phyloP scores from a whole-genome alignment of 805 yeast genomes.

The Wickerhamiella sorbophila region DNA sequence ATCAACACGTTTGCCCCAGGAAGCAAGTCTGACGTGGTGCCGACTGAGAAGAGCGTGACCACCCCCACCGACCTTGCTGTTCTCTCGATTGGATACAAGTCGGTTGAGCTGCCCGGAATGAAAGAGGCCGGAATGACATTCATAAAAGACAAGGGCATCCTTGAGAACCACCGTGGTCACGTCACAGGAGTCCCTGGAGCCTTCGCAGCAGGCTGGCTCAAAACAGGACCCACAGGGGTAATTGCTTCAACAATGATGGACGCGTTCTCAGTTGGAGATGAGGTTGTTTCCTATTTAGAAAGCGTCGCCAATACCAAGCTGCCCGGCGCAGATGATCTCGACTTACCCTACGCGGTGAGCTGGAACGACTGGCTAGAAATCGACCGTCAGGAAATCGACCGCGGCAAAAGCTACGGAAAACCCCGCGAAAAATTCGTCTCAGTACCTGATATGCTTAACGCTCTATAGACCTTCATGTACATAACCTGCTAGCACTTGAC shows the following conservation, averaged over 20 bases:
- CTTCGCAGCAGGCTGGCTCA: constrained; percentile 85
- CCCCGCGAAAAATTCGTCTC: constrained; percentile 42
- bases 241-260: constrained; percentile 85
- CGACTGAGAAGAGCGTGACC: constrained; percentile 25
- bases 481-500: neutral
- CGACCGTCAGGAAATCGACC: constrained; percentile 36
- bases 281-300: constrained; percentile 29
- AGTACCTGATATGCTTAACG: constrained; percentile 34
- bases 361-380: constrained; percentile 61
- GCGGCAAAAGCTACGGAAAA: constrained; percentile 39
- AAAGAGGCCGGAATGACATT: constrained; percentile 37
- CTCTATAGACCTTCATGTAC: no score
- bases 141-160: constrained; percentile 28
- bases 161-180: constrained; percentile 8
- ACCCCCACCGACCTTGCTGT: constrained; percentile 50
- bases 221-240: constrained; percentile 75
- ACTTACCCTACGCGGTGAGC: constrained; percentile 23
- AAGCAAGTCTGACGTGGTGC: constrained; percentile 24
- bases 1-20: constrained; percentile 33
- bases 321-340: constrained; percentile 10
- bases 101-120: constrained; percentile 48
- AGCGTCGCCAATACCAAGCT: constrained; percentile 25
- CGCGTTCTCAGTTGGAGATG: constrained; percentile 59
- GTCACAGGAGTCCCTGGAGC: constrained; percentile 27
- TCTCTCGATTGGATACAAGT: constrained; percentile 71